phyloP scores from a whole-genome alignment of 805 yeast genomes.

The Nakazawaea peltata region DNA sequence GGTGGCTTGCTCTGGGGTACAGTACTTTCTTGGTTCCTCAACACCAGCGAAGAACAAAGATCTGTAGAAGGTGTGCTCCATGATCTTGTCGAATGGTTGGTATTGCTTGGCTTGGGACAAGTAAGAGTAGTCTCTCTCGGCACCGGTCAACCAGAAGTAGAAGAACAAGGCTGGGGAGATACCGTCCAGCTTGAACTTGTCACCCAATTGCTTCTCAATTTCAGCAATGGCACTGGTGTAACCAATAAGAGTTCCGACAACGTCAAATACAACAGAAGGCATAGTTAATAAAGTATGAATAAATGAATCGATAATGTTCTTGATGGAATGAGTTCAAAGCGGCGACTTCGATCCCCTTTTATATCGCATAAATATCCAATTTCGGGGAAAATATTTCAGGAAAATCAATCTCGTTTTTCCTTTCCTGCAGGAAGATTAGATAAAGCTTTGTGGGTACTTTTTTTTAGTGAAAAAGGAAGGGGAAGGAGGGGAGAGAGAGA shows the following conservation, averaged over 20 bases:
- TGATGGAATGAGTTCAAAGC: too few species aligned
- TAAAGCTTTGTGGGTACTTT: too few species aligned
- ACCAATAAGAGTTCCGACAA: constrained; percentile 21
- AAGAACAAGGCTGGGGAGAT: constrained; percentile 14
- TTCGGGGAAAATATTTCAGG: too few species aligned
- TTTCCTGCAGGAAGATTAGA: too few species aligned
- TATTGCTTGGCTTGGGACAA: constrained; percentile 14
- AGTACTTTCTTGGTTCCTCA: constrained; percentile 18
- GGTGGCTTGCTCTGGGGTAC: constrained; percentile 18
- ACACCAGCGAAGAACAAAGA: constrained; percentile 20
- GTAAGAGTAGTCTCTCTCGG: constrained; percentile 13
- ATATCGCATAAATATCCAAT: too few species aligned
- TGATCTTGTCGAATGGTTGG: constrained; percentile 18
- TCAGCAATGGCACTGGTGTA: constrained; percentile 18
- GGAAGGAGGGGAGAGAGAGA: too few species aligned
- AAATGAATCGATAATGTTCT: too few species aligned
- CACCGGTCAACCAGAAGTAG: constrained; percentile 11
- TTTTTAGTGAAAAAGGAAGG: too few species aligned
- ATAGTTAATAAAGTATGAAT: too few species aligned
- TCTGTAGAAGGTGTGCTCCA: constrained; percentile 20
- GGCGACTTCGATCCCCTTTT: too few species aligned
- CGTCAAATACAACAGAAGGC: constrained; percentile 22
- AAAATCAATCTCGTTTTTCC: too few species aligned
- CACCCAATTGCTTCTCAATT: constrained; percentile 17
- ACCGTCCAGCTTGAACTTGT: constrained; percentile 15